Conservation (phyloP, 2,329 filamentous ascomycete species). For the Fusarium luffae region DNA sequence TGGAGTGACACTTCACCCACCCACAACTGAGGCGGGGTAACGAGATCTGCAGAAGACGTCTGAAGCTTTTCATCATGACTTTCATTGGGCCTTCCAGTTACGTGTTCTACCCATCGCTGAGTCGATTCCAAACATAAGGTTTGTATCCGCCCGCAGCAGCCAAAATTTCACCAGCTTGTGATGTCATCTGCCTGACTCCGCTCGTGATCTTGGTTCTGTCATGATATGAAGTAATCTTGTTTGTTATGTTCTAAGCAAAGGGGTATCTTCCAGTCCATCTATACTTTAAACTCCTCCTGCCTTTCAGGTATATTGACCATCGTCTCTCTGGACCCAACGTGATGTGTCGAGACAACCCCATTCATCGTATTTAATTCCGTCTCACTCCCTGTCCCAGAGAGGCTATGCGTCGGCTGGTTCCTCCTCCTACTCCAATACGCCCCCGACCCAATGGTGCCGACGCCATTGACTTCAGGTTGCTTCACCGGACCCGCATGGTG, state of each 20-base stretch:
- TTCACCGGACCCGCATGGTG: background rate
- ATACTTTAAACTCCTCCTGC: background rate
- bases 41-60: background rate
- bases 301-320: background rate
- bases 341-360: background rate
- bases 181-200: background rate
- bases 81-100: background rate
- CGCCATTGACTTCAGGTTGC: background rate
- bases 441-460: background rate
- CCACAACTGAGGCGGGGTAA: background rate
- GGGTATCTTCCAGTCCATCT: background rate
- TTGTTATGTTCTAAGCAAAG: background rate
- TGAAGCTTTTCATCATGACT: background rate
- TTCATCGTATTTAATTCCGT: background rate
- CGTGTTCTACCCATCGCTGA: background rate
- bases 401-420: background rate
- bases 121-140: rapidly evolving
- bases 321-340: background rate
- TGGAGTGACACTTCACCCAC: background rate
- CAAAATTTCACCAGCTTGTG: background rate
- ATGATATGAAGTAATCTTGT: too few species aligned
- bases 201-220: background rate
- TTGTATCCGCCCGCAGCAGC: background rate
- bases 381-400: background rate
- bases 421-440: background rate